These are phyloP conservation scores for Hypoxylon fragiforme DNA, from an alignment of 495 filamentous ascomycete genomes.

Conservation along the genomic window DNA sequence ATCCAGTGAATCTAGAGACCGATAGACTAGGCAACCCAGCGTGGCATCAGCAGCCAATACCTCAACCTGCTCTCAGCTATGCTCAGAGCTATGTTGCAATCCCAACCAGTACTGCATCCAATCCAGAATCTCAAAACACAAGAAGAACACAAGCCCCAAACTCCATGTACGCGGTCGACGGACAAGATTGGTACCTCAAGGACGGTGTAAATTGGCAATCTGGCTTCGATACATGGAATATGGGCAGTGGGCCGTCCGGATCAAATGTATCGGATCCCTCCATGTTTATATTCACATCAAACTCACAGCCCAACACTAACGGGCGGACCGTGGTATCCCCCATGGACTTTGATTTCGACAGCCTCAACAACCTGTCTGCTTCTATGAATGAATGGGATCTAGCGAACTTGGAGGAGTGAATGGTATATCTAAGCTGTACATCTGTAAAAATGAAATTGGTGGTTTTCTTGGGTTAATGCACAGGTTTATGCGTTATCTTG, in stretches of 20 bases:
- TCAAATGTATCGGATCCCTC: slow-evolving; percentile 25
- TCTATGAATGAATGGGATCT: slow-evolving; percentile 37
- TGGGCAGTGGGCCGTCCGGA: slow-evolving; percentile 18
- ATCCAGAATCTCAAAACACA: slow-evolving; percentile 8
- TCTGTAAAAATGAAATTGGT: neutral
- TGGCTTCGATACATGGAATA: slow-evolving; percentile 49
- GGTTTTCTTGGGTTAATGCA: neutral
- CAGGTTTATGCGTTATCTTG: neutral
- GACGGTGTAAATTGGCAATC: slow-evolving; percentile 55
- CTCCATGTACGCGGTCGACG: slow-evolving; percentile 45
- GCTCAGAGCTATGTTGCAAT: slow-evolving; percentile 9
- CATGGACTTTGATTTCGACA: slow-evolving; percentile 34
- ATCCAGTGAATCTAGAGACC: slow-evolving; percentile 15
- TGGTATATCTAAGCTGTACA: slow-evolving; percentile 3
- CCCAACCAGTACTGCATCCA: slow-evolving; percentile 16
- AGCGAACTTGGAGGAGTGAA: slow-evolving; percentile 27
- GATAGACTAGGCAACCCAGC: slow-evolving; percentile 8
- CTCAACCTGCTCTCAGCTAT: slow-evolving; percentile 17
- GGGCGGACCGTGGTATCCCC: slow-evolving; percentile 13
- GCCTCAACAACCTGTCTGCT: slow-evolving; percentile 29
- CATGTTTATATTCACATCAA: slow-evolving; percentile 34
- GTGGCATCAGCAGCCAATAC: slow-evolving; percentile 16
- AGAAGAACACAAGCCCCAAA: slow-evolving; percentile 32
- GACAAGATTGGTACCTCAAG: slow-evolving; percentile 55
- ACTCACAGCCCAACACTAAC: slow-evolving; percentile 18